Conservation (phyloP, 176 grass and related monocot species). For the Oryza brachyantha region DNA sequence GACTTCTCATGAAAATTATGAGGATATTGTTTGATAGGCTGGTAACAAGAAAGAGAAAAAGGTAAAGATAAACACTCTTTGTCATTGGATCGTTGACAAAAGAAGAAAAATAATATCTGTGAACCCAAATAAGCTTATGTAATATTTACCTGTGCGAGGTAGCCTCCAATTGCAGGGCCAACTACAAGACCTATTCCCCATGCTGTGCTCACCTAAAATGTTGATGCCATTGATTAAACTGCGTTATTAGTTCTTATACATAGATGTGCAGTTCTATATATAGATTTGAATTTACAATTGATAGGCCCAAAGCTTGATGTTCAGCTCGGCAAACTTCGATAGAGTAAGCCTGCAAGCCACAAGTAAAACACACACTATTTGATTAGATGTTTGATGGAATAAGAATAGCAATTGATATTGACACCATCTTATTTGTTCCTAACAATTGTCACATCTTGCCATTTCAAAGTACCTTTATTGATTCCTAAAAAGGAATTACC, state of each 20-base stretch:
- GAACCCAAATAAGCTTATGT: background rate
- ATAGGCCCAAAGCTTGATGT: slow-evolving; percentile 67
- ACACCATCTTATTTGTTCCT: background rate
- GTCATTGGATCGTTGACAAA: no score
- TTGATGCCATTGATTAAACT: slow-evolving; percentile 5
- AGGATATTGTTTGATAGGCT: slow-evolving; percentile 82
- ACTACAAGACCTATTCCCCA: slow-evolving; percentile 74
- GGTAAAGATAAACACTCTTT: background rate
- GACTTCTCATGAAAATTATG: slow-evolving; percentile 47
- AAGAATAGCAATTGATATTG: background rate
- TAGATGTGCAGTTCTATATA: background rate
- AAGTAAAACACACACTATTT: background rate
- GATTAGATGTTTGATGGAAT: background rate
- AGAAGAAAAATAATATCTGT: background rate
- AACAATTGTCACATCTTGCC: background rate
- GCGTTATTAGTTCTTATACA: background rate
- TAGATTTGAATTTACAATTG: slow-evolving; percentile 43
- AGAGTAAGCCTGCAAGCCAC: slow-evolving; percentile 56
- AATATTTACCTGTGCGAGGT: slow-evolving; percentile 42
- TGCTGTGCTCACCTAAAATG: slow-evolving; percentile 48
- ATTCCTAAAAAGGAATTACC: background rate
- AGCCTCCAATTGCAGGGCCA: slow-evolving; percentile 85
- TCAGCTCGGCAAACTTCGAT: slow-evolving; percentile 70
- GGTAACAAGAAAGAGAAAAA: background rate
- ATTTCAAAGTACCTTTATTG: slow-evolving; percentile 4